Percentiles rank a stretch among this genome's conserved stretches.
Evolutionary conservation across 2,329 filamentous ascomycete species (phyloP).

Genomic region (Emericellopsis cladophorae): DNA sequence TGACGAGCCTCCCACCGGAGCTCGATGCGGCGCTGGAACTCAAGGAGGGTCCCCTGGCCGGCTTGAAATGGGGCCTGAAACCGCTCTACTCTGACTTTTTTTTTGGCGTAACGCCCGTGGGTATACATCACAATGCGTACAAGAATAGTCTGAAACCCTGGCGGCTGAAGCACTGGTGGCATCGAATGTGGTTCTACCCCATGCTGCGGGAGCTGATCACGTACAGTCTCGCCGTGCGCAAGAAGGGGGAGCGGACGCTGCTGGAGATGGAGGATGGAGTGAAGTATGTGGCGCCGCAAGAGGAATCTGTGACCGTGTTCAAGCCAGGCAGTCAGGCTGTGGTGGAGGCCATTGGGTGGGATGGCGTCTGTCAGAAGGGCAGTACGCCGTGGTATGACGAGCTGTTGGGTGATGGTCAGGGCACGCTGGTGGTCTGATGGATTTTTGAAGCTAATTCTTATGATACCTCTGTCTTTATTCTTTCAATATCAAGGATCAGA

Average conservation of each 20-base stretch:
- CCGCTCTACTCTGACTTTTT: slow-evolving; percentile 23
- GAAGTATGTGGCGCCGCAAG: slow-evolving; percentile 11
- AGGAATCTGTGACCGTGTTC: slow-evolving; percentile 5
- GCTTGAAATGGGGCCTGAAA: slow-evolving; percentile 15
- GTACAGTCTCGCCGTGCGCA: slow-evolving; percentile 8
- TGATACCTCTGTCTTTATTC: no score
- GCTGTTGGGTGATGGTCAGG: slow-evolving; percentile 18
- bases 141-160: slow-evolving; percentile 15
- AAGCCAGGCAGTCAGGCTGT: not conserved
- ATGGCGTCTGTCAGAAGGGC: slow-evolving; percentile 18
- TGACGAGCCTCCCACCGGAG: slow-evolving; percentile 14
- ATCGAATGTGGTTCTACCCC: slow-evolving; percentile 20
- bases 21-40: slow-evolving; percentile 5
- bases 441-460: not conserved
- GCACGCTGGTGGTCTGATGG: slow-evolving; percentile 10
- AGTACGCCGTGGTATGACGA: slow-evolving; percentile 16
- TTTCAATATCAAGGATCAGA: no score
- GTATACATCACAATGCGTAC: slow-evolving; percentile 24
- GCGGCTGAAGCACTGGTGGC: slow-evolving; percentile 20
- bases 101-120: slow-evolving; percentile 20
- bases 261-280: slow-evolving; percentile 5
- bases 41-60: slow-evolving; percentile 6
- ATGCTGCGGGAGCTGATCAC: slow-evolving; percentile 16
- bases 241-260: slow-evolving; percentile 7
- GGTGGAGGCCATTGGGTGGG: slow-evolving; percentile 10